Conservation (phyloP, 2,329 filamentous ascomycete genomes). For the Phyllosticta citriasiana region DNA sequence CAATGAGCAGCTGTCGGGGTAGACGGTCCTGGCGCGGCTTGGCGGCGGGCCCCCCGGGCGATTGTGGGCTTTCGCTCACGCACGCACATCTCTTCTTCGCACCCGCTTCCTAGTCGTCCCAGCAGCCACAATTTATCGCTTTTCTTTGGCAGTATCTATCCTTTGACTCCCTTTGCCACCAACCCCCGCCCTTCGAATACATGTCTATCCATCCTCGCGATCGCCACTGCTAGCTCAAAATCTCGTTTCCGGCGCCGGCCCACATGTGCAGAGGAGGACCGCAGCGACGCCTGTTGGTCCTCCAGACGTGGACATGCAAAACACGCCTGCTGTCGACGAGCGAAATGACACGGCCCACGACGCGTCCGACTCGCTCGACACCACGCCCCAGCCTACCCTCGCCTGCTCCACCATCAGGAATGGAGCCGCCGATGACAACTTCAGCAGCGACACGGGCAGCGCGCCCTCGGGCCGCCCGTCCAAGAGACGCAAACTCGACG, state of each 20-base stretch:
- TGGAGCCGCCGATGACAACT: background rate
- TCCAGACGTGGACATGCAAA: conserved; percentile 11
- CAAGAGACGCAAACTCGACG: conserved; percentile 53
- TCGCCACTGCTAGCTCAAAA: conserved; percentile 6
- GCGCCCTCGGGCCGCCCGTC: conserved; percentile 23
- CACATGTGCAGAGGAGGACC: conserved; percentile 19
- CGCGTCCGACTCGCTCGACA: conserved; percentile 14
- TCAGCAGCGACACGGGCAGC: background rate
- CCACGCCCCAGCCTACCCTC: background rate
- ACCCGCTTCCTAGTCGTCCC: background rate
- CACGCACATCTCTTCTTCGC: background rate
- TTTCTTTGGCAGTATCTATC: background rate
- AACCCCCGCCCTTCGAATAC: background rate
- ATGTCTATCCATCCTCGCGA: background rate
- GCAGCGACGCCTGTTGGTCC: conserved; percentile 4
- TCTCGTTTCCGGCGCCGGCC: conserved; percentile 19
- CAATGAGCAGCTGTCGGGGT: background rate
- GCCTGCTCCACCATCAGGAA: background rate
- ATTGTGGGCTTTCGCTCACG: background rate
- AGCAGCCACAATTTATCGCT: background rate
- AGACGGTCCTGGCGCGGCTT: background rate
- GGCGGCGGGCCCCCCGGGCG: background rate
- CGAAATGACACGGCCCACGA: conserved; percentile 22
- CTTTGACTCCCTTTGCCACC: background rate
- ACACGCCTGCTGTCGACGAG: conserved; percentile 13